Conservation (phyloP, 169 alveolate genomes). For the Eimeria nieschulzi region DNA sequence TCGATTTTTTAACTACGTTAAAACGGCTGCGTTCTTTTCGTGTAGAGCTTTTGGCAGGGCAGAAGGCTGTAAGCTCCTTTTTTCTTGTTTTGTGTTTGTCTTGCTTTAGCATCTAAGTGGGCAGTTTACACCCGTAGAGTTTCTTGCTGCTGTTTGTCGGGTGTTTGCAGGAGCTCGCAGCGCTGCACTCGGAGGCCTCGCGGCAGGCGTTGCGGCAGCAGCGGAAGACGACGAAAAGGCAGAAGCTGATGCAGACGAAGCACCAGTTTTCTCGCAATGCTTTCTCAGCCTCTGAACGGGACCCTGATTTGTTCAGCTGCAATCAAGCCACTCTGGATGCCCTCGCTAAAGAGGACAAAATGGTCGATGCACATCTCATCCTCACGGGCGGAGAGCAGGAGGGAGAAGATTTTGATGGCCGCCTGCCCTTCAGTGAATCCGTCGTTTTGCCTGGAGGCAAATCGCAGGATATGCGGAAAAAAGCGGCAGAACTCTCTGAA, state of each 20-base stretch:
- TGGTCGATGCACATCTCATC: constrained; percentile 7
- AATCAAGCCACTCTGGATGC: background rate
- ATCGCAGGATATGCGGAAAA: background rate
- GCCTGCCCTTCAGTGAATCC: background rate
- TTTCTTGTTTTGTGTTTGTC: background rate
- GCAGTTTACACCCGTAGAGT: background rate
- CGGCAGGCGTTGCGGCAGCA: constrained; percentile 53
- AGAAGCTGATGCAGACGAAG: constrained; percentile 31
- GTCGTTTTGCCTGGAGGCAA: background rate
- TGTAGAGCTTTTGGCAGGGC: background rate
- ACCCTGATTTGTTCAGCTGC: constrained; percentile 50
- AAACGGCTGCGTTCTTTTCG: background rate
- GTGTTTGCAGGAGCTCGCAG: constrained; percentile 3
- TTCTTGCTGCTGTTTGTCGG: background rate
- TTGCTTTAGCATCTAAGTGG: background rate
- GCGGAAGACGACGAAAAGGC: constrained; percentile 44
- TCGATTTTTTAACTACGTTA: background rate
- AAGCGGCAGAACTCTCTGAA: background rate
- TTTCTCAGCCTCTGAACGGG: constrained; percentile 18
- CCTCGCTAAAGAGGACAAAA: background rate
- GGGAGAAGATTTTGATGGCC: background rate
- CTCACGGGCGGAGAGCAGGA: constrained; percentile 24
- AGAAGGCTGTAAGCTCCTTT: background rate
- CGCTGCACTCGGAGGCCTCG: background rate
- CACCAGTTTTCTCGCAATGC: constrained; percentile 27